Evolutionary conservation across 1,284 basidiomycete species (phyloP), one percentile per base, ranked within the genome.

Genomic region (Trametes pubescens): DNA sequence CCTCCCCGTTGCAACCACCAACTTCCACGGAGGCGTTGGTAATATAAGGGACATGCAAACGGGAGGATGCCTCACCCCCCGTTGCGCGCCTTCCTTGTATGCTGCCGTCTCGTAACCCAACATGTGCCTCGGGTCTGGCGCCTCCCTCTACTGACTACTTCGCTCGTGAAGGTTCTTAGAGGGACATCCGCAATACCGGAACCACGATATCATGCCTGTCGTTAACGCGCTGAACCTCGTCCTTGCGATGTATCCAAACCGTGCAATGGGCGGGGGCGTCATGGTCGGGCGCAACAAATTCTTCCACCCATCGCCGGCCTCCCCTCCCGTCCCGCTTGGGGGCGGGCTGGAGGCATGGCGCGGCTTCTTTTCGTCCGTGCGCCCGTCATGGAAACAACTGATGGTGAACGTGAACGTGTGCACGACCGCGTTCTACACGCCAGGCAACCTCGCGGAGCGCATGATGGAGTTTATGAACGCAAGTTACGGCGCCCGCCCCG

Each of bases 371-470:
- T 86, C 89, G 3, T 92, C 90, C 6, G 89, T 91, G 47, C 85
- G 91, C 9, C 89, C 91, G 1, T 78, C 87, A 2, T 87, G 89
- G 73, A 85, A 86, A 49, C 87, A 90, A 66, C 79, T 93, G 35
- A 89, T 92, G 89, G 88, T 92, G 35, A 93, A 93, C 69, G 86
- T 93, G 59, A 92, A 93, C 65, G 88, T 88, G 2, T 90, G 88
- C 71, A 90, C 89, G 18, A 91, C 91, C 0, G 90, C 90, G 2
- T 93, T 93, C 72, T 92, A 93, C 71, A 81, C 74, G 4, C 80
- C 85, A 0, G 85, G 86, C 14, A 90, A 88, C 67, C 79, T 93
- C 3, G 87, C 84, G 0, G 74, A 81, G 2, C 84, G 85, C 0
- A 80, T 92, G 78, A 67, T 75, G 0, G 81, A 83, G 34, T 92